phyloP scores from a whole-genome alignment of 192 early-diverging fungal species.

The Chytriomyces sp. region DNA sequence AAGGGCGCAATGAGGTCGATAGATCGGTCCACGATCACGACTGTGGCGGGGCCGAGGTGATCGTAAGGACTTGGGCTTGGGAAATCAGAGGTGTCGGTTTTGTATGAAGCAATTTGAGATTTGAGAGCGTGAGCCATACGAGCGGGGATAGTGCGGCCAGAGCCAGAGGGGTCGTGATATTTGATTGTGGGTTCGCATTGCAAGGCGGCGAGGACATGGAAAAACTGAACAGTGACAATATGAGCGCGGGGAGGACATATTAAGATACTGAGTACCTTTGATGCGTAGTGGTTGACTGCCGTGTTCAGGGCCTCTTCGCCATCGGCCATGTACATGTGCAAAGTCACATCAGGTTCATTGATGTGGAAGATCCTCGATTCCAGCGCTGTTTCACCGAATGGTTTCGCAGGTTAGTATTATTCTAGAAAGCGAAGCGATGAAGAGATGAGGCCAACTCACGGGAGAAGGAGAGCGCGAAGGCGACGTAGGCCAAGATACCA shows the following conservation, averaged over 20 bases:
- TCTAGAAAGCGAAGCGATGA: background rate
- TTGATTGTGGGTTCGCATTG: slow-evolving; percentile 91
- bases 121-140: slow-evolving; percentile 50
- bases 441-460: background rate
- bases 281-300: slow-evolving; percentile 28
- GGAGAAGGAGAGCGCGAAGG: background rate
- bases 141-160: slow-evolving; percentile 5
- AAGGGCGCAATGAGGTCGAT: slow-evolving; percentile 87
- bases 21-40: slow-evolving; percentile 90
- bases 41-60: slow-evolving; percentile 60
- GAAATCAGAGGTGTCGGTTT: slow-evolving; percentile 63
- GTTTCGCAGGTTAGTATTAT: background rate
- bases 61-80: slow-evolving; percentile 38
- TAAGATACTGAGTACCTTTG: background rate
- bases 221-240: slow-evolving; percentile 51
- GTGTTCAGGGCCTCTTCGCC: slow-evolving; percentile 52
- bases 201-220: slow-evolving; percentile 42
- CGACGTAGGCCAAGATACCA: background rate
- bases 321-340: slow-evolving; percentile 63
- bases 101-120: slow-evolving; percentile 78
- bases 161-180: slow-evolving; percentile 72
- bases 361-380: slow-evolving; percentile 71
- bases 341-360: slow-evolving; percentile 65
- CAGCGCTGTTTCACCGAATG: slow-evolving; percentile 40
- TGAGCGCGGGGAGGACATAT: background rate